Evolutionary conservation across 2,329 filamentous ascomycete genomes (phyloP).

Genomic region (Trichoderma brevicompactum): DNA sequence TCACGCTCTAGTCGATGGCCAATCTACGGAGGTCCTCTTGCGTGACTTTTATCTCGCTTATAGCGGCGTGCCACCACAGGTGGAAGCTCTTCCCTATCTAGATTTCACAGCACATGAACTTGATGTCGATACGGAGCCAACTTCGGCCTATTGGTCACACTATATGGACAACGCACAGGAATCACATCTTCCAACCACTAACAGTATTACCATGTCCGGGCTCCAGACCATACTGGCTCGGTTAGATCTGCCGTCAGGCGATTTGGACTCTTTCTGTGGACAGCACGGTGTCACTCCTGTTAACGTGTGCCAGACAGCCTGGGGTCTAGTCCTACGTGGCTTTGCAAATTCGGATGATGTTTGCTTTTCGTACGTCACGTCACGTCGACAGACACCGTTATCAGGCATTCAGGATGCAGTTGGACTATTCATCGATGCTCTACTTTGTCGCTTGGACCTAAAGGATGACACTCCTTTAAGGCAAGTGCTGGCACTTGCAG

Average conservation of each 20-base stretch:
- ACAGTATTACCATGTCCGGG: no score
- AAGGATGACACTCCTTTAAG: not conserved
- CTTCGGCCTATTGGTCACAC: no score
- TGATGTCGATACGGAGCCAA: no score
- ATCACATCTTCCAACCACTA: no score
- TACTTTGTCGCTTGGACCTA: not conserved
- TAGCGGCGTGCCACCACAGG: no score
- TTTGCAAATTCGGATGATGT: not conserved
- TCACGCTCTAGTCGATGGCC: slow-evolving; percentile 29
- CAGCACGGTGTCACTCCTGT: not conserved
- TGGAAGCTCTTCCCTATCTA: no score
- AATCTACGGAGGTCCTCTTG: slow-evolving; percentile 24
- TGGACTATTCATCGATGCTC: not conserved
- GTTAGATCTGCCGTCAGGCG: no score
- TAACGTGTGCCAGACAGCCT: not conserved
- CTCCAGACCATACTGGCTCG: no score
- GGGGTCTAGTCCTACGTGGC: not conserved
- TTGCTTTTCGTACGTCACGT: not conserved
- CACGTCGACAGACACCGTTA: not conserved
- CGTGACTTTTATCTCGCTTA: slow-evolving; percentile 17
- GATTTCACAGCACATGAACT: no score
- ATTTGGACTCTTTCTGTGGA: not conserved
- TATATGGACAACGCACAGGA: no score
- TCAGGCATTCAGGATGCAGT: not conserved
- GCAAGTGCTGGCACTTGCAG: no score